These are phyloP conservation scores for Oryza brachyantha DNA, from an alignment of 176 grass and related monocot genomes.

Conservation along the genomic window DNA sequence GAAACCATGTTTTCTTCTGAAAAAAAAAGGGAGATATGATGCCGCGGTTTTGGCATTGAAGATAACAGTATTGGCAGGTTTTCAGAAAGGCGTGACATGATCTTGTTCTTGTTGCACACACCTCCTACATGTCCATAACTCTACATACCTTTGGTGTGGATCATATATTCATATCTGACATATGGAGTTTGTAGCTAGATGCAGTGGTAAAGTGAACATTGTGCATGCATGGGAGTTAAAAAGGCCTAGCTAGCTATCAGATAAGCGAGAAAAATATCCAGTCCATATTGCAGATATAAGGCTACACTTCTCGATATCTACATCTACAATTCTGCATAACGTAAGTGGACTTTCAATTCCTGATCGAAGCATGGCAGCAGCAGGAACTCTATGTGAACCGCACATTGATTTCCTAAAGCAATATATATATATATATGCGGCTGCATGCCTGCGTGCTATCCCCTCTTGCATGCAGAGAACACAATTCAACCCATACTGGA, in stretches of 20 bases:
- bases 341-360: neutral
- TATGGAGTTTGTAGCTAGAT: neutral
- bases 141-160: neutral
- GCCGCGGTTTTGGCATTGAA: neutral
- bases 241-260: neutral
- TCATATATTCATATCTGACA: neutral
- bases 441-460: too few relatives aligned
- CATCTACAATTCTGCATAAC: constrained; percentile 6
- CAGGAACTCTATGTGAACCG: neutral
- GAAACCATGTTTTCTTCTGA: neutral
- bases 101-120: neutral
- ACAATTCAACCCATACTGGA: neutral
- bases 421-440: neutral
- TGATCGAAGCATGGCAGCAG: neutral
- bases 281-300: neutral
- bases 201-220: neutral
- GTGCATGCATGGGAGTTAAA: neutral
- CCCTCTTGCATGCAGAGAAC: neutral
- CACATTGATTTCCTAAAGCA: constrained; percentile 19
- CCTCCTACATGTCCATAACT: neutral
- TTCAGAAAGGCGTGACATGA: neutral
- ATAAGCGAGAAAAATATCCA: constrained; percentile 14
- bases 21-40: neutral
- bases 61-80: neutral
- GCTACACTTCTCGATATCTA: constrained; percentile 22